A percentile compares a stretch with the other conserved stretches of the same genome.
phyloP scores from a whole-genome alignment of 768 basidiomycete species.

The Clavulina sp. region DNA sequence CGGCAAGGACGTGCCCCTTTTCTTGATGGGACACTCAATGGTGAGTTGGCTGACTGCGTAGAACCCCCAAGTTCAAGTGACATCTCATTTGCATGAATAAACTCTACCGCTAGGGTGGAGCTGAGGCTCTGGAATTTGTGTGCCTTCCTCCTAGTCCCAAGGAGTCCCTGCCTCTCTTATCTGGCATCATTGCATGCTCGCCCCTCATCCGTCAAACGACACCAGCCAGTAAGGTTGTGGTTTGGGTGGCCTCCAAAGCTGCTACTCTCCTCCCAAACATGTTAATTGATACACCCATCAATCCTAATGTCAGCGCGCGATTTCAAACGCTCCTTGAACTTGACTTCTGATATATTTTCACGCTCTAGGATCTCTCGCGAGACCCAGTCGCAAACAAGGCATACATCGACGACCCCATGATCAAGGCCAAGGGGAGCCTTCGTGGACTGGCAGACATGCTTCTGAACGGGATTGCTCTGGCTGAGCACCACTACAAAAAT shows the following conservation, averaged over 20 bases:
- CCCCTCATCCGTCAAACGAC: constrained; percentile 47
- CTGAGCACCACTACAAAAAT: background rate
- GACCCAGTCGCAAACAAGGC: background rate
- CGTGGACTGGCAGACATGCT: background rate
- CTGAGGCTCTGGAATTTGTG: constrained; percentile 39
- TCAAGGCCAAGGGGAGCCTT: background rate
- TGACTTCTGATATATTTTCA: too few species aligned
- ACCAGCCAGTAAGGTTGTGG: constrained; percentile 25
- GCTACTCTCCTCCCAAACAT: constrained; percentile 5
- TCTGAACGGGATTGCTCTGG: constrained; percentile 4
- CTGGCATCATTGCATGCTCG: constrained; percentile 51
- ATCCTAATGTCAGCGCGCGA: background rate
- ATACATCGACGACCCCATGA: constrained; percentile 2
- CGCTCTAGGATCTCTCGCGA: background rate
- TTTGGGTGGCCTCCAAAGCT: background rate
- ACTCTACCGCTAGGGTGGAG: too few species aligned
- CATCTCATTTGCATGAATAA: too few species aligned
- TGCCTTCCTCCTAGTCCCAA: too few species aligned
- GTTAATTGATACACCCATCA: background rate
- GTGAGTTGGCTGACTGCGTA: too few species aligned
- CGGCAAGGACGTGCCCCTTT: constrained; percentile 31
- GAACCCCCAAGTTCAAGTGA: too few species aligned
- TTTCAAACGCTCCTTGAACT: too few species aligned
- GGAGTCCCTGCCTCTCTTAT: constrained; percentile 22
- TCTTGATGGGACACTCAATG: constrained; percentile 35